Conservation (phyloP, 2,329 filamentous ascomycete species). For the Exophiala phaeomuriformis region DNA sequence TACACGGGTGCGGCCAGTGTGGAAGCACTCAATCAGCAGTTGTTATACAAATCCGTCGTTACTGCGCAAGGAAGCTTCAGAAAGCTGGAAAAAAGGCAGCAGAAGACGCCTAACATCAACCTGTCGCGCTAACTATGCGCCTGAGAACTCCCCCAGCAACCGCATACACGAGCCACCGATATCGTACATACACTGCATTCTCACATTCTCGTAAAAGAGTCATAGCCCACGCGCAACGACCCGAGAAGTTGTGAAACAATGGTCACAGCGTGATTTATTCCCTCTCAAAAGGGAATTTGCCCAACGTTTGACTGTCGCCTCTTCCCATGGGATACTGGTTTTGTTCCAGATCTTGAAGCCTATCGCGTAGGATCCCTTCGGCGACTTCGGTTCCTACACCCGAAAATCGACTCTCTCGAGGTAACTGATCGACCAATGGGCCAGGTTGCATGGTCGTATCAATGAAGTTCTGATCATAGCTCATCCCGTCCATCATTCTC, state of each 20-base stretch:
- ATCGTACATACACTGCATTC: too few relatives aligned
- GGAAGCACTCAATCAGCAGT: too few relatives aligned
- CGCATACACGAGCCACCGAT: too few relatives aligned
- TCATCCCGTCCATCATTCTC: constrained; percentile 60
- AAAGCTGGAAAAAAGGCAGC: too few relatives aligned
- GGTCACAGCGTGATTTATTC: constrained; percentile 11
- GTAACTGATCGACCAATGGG: constrained; percentile 39
- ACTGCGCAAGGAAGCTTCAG: too few relatives aligned
- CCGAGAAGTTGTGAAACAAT: background rate
- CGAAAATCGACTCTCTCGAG: constrained; percentile 21
- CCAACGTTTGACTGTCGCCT: constrained; percentile 19
- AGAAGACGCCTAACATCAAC: too few relatives aligned
- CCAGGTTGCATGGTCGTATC: constrained; percentile 59
- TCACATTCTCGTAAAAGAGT: too few relatives aligned
- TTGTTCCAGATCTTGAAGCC: constrained; percentile 48
- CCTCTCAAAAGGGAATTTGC: constrained; percentile 27
- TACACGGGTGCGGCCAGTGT: too few relatives aligned
- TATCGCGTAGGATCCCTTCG: constrained; percentile 57
- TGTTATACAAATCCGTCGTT: too few relatives aligned
- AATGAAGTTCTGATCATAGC: constrained; percentile 54
- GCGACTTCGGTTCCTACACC: constrained; percentile 47
- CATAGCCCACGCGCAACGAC: background rate
- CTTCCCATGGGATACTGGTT: constrained; percentile 10
- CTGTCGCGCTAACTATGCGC: too few relatives aligned
- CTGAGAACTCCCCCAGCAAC: too few relatives aligned